Percentiles rank a stretch among this genome's conserved stretches.
These are phyloP conservation scores for Cladorrhinum samala DNA, from an alignment of 495 filamentous ascomycete species.

Conservation along the genomic window DNA sequence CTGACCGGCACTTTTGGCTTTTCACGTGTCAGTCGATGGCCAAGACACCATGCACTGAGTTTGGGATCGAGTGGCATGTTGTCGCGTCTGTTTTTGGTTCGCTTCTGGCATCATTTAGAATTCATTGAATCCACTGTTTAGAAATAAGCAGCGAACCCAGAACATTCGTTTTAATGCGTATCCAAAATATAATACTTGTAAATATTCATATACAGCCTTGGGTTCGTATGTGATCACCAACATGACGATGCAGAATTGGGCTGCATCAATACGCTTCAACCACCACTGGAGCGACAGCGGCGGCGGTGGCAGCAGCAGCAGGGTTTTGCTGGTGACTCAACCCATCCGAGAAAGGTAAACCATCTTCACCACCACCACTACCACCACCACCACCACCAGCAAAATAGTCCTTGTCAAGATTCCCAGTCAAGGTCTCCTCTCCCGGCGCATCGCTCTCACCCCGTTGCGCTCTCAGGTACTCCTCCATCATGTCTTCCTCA, in stretches of 20 bases:
- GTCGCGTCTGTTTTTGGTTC: not conserved
- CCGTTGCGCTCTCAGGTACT: too few relatives aligned
- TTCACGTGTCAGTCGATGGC: slow-evolving; percentile 34
- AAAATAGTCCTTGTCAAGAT: too few relatives aligned
- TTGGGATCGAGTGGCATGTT: slow-evolving; percentile 7
- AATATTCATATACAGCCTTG: too few relatives aligned
- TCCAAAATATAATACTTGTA: too few relatives aligned
- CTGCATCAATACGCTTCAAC: not conserved
- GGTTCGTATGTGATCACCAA: too few relatives aligned
- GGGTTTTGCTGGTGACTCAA: not conserved
- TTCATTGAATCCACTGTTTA: too few relatives aligned
- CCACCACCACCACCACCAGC: not conserved
- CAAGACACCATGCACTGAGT: not conserved
- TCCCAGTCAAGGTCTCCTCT: too few relatives aligned
- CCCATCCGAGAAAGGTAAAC: too few relatives aligned
- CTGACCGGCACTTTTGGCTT: slow-evolving; percentile 14
- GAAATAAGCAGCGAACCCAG: too few relatives aligned
- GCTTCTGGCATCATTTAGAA: not conserved
- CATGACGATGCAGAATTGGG: not conserved
- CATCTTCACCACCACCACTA: not conserved
- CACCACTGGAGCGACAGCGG: not conserved
- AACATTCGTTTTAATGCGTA: too few relatives aligned
- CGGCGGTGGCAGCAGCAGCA: not conserved
- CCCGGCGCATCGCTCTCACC: too few relatives aligned
- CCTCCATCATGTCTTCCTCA: not conserved